Conservation (phyloP, 345 rosid genomes). For the Camelina neglecta region DNA sequence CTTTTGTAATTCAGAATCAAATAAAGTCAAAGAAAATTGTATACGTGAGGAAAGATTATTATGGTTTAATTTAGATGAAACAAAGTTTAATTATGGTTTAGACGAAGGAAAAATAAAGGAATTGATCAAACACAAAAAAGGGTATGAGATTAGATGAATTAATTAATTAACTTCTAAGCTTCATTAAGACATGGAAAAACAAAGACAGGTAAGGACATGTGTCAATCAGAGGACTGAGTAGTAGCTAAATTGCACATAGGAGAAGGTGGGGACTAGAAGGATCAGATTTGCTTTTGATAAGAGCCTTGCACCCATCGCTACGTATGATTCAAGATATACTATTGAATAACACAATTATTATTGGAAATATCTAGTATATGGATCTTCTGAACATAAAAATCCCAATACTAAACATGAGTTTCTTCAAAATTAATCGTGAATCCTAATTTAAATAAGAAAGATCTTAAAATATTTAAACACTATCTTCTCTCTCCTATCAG, state of each 20-base stretch:
- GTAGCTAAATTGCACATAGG: slow-evolving; percentile 24
- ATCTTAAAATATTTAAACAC: no score
- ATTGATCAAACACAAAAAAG: neutral
- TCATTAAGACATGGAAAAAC: slow-evolving; percentile 23
- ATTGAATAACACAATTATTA: neutral
- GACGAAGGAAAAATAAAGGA: neutral
- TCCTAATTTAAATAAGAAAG: no score
- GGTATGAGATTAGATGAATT: slow-evolving; percentile 17
- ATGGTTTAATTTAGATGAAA: no score
- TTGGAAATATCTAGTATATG: neutral
- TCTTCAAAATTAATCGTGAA: neutral
- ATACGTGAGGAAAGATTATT: neutral
- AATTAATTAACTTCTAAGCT: slow-evolving; percentile 44
- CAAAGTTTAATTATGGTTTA: neutral
- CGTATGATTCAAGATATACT: slow-evolving; percentile 49
- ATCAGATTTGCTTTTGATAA: slow-evolving; percentile 44
- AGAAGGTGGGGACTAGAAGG: slow-evolving; percentile 47
- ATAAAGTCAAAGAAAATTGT: neutral
- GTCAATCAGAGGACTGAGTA: slow-evolving; percentile 25
- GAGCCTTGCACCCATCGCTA: slow-evolving; percentile 81
- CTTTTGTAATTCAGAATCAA: neutral
- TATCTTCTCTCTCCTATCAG: no score
- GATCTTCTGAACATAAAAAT: neutral
- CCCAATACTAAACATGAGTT: neutral
- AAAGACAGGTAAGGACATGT: slow-evolving; percentile 24